These are phyloP conservation scores for Wallacemonas rigidus DNA, from an alignment of 208 protist genomes.

Conservation along the genomic window DNA sequence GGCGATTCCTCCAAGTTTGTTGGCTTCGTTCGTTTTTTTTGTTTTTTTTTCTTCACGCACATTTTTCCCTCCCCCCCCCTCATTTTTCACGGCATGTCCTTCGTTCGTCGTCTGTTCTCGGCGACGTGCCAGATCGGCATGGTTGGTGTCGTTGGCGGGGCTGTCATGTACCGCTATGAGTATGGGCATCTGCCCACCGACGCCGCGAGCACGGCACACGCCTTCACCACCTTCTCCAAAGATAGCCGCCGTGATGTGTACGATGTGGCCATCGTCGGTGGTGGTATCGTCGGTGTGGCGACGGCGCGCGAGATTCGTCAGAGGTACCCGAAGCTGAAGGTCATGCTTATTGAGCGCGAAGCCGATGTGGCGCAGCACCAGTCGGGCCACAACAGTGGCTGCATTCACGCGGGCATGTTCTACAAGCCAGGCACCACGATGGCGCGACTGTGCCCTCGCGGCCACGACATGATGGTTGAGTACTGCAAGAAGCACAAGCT, in stretches of 20 bases:
- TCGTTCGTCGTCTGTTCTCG: constrained; percentile 18
- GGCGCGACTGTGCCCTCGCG: constrained; percentile 84
- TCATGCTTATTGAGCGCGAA: constrained; percentile 89
- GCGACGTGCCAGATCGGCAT: constrained; percentile 44
- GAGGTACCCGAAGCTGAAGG: constrained; percentile 68
- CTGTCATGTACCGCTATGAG: constrained; percentile 53
- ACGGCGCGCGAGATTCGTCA: constrained; percentile 70
- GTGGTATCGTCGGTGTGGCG: constrained; percentile 86
- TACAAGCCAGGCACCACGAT: constrained; percentile 80
- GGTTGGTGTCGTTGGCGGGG: constrained; percentile 38
- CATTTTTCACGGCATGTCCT: constrained; percentile 3
- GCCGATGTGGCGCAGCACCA: constrained; percentile 89
- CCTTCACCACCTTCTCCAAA: constrained; percentile 53
- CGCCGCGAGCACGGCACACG: constrained; percentile 29
- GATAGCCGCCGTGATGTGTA: constrained; percentile 59
- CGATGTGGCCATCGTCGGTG: constrained; percentile 89
- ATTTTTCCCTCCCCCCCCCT: neutral
- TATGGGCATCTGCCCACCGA: constrained; percentile 48
- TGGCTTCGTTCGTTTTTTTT: no score
- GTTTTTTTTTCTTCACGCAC: neutral
- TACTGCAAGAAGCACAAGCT: constrained; percentile 88
- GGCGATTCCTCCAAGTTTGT: no score
- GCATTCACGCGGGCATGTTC: constrained; percentile 94
- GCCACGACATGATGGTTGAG: constrained; percentile 81
- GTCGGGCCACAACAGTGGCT: constrained; percentile 90